Percentiles rank a stretch among this genome's conserved stretches.
These are phyloP conservation scores for Taphrina pruni DNA, from an alignment of 1,139 yeast genomes.

Conservation along the genomic window DNA sequence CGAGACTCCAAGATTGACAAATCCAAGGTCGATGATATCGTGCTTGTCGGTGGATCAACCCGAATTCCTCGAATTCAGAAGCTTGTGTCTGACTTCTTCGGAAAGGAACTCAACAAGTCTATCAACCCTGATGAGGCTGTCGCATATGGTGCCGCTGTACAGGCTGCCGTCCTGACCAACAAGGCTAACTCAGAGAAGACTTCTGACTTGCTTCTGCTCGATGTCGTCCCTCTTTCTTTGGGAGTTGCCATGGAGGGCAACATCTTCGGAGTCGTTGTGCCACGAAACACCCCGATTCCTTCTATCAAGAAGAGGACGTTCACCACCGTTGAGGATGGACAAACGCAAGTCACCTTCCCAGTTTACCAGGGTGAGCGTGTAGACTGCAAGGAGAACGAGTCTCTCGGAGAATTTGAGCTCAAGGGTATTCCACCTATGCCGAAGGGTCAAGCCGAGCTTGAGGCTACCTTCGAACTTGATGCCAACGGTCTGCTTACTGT, in stretches of 20 bases:
- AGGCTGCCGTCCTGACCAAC: conserved; percentile 98
- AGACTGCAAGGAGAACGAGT: conserved; percentile 98
- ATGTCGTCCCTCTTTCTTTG: conserved; percentile 97
- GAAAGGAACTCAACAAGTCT: conserved; percentile 87
- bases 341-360: conserved; percentile 99
- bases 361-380: conserved; percentile 99
- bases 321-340: conserved; percentile 99
- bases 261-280: conserved; percentile 98
- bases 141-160: conserved; percentile 99
- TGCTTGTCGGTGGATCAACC: conserved; percentile 90
- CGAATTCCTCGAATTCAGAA: conserved; percentile 94
- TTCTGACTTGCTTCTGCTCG: conserved; percentile 94
- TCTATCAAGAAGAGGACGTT: conserved; percentile 99
- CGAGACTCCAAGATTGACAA: conserved; percentile 81
- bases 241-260: conserved; percentile 99
- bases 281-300: conserved; percentile 99
- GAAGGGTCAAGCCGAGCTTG: conserved; percentile 99
- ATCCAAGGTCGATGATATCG: conserved; percentile 81
- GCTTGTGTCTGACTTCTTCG: conserved; percentile 83
- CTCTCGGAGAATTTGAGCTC: conserved; percentile 99
- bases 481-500: conserved; percentile 99
- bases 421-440: conserved; percentile 99
- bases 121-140: conserved; percentile 96
- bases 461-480: conserved; percentile 99
- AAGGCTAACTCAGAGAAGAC: conserved; percentile 97